Evolutionary conservation across 257 asterid genomes (phyloP), one percentile per base, ranked within the genome.

Genomic region (Rehmannia glutinosa): DNA sequence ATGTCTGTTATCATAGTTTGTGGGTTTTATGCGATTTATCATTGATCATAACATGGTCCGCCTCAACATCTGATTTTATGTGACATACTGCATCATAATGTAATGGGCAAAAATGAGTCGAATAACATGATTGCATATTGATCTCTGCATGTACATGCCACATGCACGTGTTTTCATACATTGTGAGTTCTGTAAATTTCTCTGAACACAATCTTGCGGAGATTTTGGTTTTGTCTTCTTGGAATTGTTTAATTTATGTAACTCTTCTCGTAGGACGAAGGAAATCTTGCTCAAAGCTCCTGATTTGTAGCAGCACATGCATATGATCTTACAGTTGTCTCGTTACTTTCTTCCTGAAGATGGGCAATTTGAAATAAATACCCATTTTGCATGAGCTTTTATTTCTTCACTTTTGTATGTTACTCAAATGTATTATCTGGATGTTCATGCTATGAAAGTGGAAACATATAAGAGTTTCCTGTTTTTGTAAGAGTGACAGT

Each of bases 201-300:
- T 54, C 38, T 59, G 23, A 38, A 41, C 51, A 35, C 10, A 51
- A 25, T 51, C 65, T 28, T 36, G 30, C 28, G 25, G 45, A 43
- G 62, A 28, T 32, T 53, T 75, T 46, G 35, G 16, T 62, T 46
- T 68, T 20, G n/a, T n/a, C n/a, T n/a, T n/a, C n/a, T n/a, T n/a
- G n/a, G n/a, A n/a, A 19, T 55, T 20, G 46, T 1, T 38, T 53
- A 35, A 28, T 32, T 60, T 25, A 30, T 11, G 15, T 53, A 56
- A 42, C 19, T 53, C 33, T 70, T 64, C 27, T 70, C 80, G 81
- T 41, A 83, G 88, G 89, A 76, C 7, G 82, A 39, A 55, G 71
- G 56, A 49, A 67, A 70, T 55, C 74, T 78, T 70, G 71, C 78
- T 62, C 75, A 75, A 80, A 23, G 68, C 23, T 45, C 59, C 23